Percentiles rank a stretch among this genome's conserved stretches.
Conservation (phyloP, 768 basidiomycete genomes). For the Tylopilus subfusipes region DNA sequence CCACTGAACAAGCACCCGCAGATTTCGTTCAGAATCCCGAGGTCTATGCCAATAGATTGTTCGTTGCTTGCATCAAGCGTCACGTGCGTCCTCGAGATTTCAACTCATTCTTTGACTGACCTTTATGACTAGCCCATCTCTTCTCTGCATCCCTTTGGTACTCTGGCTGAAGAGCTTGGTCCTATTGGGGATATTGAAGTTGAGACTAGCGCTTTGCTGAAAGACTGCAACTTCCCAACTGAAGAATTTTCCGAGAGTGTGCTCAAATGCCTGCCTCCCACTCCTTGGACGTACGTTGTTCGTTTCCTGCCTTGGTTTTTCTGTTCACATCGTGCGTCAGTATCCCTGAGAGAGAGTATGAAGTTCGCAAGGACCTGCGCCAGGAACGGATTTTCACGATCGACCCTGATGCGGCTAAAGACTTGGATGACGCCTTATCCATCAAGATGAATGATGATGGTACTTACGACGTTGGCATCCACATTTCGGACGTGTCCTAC, state of each 20-base stretch:
- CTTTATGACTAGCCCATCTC: slow-evolving; percentile 66
- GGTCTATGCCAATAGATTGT: slow-evolving; percentile 82
- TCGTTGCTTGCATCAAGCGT: slow-evolving; percentile 98
- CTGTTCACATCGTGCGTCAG: slow-evolving; percentile 35
- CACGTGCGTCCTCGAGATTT: slow-evolving; percentile 58
- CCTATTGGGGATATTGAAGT: slow-evolving; percentile 98
- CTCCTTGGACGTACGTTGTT: slow-evolving; percentile 80
- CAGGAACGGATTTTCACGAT: slow-evolving; percentile 86
- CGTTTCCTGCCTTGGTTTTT: not conserved
- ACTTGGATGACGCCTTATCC: slow-evolving; percentile 93
- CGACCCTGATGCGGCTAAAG: slow-evolving; percentile 85
- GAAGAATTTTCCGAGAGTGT: slow-evolving; percentile 97
- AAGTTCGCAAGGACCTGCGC: slow-evolving; percentile 85
- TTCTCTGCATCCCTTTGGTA: slow-evolving; percentile 97
- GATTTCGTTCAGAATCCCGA: slow-evolving; percentile 97
- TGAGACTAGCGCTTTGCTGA: slow-evolving; percentile 94
- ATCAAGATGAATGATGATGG: slow-evolving; percentile 88
- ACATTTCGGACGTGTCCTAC: slow-evolving; percentile 93
- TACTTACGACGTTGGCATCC: slow-evolving; percentile 89
- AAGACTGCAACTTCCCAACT: slow-evolving; percentile 98
- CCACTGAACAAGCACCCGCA: slow-evolving; percentile 94
- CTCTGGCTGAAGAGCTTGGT: slow-evolving; percentile 95
- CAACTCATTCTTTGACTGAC: slow-evolving; percentile 15
- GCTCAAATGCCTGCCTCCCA: slow-evolving; percentile 90
- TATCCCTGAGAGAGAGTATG: slow-evolving; percentile 85